phyloP scores from a whole-genome alignment of 2,329 filamentous ascomycete species.

The Sphaerulina musiva region DNA sequence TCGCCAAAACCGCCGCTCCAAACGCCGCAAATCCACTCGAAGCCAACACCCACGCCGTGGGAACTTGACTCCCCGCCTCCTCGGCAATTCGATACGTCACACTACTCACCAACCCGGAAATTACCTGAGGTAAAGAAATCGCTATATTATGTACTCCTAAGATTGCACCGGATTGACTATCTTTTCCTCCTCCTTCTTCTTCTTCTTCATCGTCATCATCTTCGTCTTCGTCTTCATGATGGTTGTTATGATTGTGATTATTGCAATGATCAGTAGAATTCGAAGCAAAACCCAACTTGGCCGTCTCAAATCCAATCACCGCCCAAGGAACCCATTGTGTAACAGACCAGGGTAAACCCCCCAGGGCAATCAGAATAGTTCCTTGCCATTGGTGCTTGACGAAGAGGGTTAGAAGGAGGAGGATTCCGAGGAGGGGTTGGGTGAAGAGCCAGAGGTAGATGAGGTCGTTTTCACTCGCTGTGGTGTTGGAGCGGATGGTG shows the following conservation, averaged over 20 bases:
- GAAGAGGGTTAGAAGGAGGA: slow-evolving; percentile 16
- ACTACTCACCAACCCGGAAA: slow-evolving; percentile 16
- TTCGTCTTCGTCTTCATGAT: no score
- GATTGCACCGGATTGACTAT: slow-evolving; percentile 17
- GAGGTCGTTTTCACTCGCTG: slow-evolving; percentile 5
- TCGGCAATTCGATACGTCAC: slow-evolving; percentile 18
- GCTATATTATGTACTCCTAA: slow-evolving; percentile 22
- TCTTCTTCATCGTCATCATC: no score
- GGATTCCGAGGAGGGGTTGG: slow-evolving; percentile 18
- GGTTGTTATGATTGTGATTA: no score
- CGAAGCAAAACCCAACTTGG: slow-evolving; percentile 12
- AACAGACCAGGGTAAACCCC: slow-evolving; percentile 20
- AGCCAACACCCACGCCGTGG: slow-evolving; percentile 19
- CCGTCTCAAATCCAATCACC: slow-evolving; percentile 18
- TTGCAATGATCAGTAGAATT: no score
- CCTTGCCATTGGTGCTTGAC: slow-evolving; percentile 21
- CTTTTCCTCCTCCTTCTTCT: background rate
- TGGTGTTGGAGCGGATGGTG: background rate
- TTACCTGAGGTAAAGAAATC: slow-evolving; percentile 19
- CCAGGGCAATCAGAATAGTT: slow-evolving; percentile 16
- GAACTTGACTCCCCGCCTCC: slow-evolving; percentile 15
- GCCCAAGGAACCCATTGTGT: slow-evolving; percentile 21
- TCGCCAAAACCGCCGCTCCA: slow-evolving; percentile 13
- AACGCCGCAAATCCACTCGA: slow-evolving; percentile 19
- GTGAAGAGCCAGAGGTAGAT: slow-evolving; percentile 18